phyloP scores from a whole-genome alignment of 2,329 filamentous ascomycete genomes.

The Thelonectria blattea region DNA sequence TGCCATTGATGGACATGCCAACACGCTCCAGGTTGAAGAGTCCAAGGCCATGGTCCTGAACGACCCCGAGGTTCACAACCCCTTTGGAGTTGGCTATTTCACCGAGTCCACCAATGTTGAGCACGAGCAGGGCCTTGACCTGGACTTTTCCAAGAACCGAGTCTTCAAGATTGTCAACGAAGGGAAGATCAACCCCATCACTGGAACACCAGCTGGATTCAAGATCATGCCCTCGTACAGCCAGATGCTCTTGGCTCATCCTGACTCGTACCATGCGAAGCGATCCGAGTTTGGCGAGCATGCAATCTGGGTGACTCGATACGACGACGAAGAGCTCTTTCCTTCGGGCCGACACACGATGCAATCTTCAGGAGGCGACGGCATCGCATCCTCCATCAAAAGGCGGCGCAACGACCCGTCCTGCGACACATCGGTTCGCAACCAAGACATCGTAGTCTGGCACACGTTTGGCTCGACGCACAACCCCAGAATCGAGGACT shows the following conservation, averaged over 20 bases:
- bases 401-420: conserved; percentile 20
- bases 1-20: conserved; percentile 63
- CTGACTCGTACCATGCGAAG: conserved; percentile 46
- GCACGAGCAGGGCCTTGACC: conserved; percentile 54
- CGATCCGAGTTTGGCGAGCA: conserved; percentile 53
- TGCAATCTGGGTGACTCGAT: conserved; percentile 53
- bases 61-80: conserved; percentile 53
- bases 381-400: conserved; percentile 42
- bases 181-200: conserved; percentile 48
- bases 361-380: conserved; percentile 53
- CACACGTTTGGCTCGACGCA: conserved; percentile 67
- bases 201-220: conserved; percentile 52
- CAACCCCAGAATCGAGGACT: conserved; percentile 69
- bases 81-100: conserved; percentile 55
- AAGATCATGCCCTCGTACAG: conserved; percentile 54
- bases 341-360: conserved; percentile 52
- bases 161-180: conserved; percentile 58
- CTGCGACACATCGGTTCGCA: conserved; percentile 45
- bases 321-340: conserved; percentile 51
- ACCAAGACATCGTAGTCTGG: conserved; percentile 64
- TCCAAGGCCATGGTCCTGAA: conserved; percentile 50
- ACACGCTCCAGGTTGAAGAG: conserved; percentile 55
- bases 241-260: conserved; percentile 50
- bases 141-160: conserved; percentile 56
- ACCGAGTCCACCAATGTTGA: conserved; percentile 52